Evolutionary conservation across 179 eudicot genomes (phyloP), one percentile per base, ranked within the genome.

Genomic region (Monotropa hypopitys): DNA sequence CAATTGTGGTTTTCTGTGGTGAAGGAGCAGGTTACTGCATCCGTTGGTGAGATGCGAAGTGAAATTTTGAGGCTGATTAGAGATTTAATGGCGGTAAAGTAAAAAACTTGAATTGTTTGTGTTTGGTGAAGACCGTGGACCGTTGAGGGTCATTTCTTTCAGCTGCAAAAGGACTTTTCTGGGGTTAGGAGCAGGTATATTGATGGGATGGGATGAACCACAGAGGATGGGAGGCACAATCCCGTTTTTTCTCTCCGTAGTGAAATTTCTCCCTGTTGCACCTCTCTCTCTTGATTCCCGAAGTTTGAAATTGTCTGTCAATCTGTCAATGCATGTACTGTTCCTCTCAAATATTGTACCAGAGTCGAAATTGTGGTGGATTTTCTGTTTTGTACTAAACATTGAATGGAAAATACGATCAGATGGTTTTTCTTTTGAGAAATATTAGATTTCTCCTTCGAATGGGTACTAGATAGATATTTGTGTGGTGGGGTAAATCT

Each of bases 1-100:
- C 81, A 70, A 40, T 77, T 94, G 63, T 94, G 98, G 98, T 86
- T 84, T 72, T 57, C 81, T 62, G 68, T 33, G 32, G 78, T 92
- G 26, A 79, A 80, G 73, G 87, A 85, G 73, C 84, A 86, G 73
- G 88, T 90, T 30, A 85, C 87, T 16, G 89, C 89, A 0, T 78
- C 74, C 1, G 59, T 86, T 78, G 75, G 88, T 30, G 73, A 79
- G 30, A 80, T 90, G 92, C 83, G 98, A 23, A 38, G 15, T 30
- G 90, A 88, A 68, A 88, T 90, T 65, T 79, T 88, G 84, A 76
- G 20, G 59, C 65, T 92, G 32, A 86, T 92, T 70, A 72, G 38
- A 49, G 82, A 83, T 50, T 84, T 89, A 49, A 89, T 84, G 83
- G 81, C 77, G 18, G 21, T 2, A 2, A 70, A 77, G 33, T 82